Evolutionary conservation across 2,329 filamentous ascomycete genomes (phyloP), one percentile per base, ranked within the genome.

Genomic region (Venturiaceae sp.): DNA sequence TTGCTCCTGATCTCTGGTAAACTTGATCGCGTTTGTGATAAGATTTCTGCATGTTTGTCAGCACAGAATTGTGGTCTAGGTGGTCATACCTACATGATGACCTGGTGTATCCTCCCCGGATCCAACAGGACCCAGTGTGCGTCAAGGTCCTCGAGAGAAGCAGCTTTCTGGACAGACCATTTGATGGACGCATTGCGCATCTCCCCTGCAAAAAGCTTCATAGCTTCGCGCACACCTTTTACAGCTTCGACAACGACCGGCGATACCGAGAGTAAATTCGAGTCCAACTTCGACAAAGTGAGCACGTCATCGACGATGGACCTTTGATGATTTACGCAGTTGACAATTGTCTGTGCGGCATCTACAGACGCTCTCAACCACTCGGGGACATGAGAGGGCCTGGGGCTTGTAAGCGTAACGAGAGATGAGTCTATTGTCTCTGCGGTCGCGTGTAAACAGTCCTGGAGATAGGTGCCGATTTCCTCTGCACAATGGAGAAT

Each of bases 291-390:
- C 3, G 23, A 32, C 30, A 58, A 32, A 3, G 57, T 58, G 2
- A 58, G 36, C 55, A 58, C 57, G 14, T 58, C 57, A 16, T 58
- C 57, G 9, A 58, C 50, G 30, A 58, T 55, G 11, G 32, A 47
- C 19, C 34, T 34, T 28, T 58, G 50, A 30, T 55, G 46, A 16
- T 30, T 44, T 19, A 58, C 57, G 26, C 57, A 54, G 7, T 46
- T 19, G 2, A 55, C 32, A 21, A 53, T 58, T 28, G 52, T 58
- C 23, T 55, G 34, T 13, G 47, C 21, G 16, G 34, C 30, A 9
- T 53, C 47, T 9, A 54, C 16, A 13, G 57, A 21, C n/a, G 23
- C 37, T 37, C 36, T 34, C n/a, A 50, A 33, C 26, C 26, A 28
- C n/a, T 23, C 32, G 6, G 36, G 36, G 30, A 39, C 23, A 13